A percentile compares a stretch with the other conserved stretches of the same genome.
phyloP scores from a whole-genome alignment of 2,329 filamentous ascomycete species.

The Penicillium sp. region DNA sequence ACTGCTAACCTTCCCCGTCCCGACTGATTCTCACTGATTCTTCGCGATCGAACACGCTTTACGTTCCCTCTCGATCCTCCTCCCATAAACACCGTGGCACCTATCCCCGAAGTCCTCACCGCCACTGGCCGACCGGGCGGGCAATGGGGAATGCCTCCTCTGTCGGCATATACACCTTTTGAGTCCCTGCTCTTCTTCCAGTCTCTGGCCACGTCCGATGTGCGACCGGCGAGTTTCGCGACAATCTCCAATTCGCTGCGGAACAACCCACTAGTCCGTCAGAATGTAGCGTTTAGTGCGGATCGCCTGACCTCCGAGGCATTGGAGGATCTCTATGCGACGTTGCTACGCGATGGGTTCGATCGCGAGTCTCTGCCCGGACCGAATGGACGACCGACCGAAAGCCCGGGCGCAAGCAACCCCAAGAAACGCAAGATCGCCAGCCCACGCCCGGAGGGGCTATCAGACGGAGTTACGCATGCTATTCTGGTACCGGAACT shows the following conservation, averaged over 20 bases:
- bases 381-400: constrained; percentile 22
- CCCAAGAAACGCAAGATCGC: constrained; percentile 71
- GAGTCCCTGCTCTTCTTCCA: constrained; percentile 84
- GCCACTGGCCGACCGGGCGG: constrained; percentile 36
- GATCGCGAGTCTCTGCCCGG: constrained; percentile 36
- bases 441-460: constrained; percentile 57
- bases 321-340: constrained; percentile 71
- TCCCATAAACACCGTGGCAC: constrained; percentile 32
- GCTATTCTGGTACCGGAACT: constrained; percentile 64
- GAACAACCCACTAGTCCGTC: constrained; percentile 66
- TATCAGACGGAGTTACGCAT: constrained; percentile 63
- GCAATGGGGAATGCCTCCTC: constrained; percentile 54
- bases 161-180: constrained; percentile 70
- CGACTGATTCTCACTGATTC: constrained; percentile 6
- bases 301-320: constrained; percentile 70
- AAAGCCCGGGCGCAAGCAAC: constrained; percentile 39
- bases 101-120: constrained; percentile 30
- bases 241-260: constrained; percentile 69
- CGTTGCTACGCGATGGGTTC: constrained; percentile 70
- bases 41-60: constrained; percentile 11
- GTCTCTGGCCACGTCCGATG: constrained; percentile 64
- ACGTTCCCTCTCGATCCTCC: neutral
- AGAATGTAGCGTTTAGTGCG: constrained; percentile 66
- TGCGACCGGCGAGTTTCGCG: constrained; percentile 61
- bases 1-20: neutral